Base-by-base conservation (phyloP, 495 filamentous ascomycete species). In the Penicillium atrosanguineum region DNA sequence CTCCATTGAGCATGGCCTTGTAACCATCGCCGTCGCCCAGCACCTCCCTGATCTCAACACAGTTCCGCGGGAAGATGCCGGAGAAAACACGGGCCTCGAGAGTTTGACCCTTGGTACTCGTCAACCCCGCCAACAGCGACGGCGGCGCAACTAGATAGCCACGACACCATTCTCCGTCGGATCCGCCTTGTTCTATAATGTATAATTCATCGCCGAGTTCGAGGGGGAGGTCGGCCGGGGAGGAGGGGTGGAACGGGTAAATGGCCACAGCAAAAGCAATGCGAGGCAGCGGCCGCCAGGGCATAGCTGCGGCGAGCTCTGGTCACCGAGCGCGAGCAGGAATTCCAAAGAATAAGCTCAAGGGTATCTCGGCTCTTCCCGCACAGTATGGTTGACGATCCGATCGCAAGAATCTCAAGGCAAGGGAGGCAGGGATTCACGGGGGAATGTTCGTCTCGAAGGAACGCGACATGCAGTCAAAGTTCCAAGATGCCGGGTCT, bases 151-250 rank as follows among this genome's bases (percentile, higher is more conserved):
- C 86, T 43, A 98, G 80, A 72, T 98, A 98, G 38, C 94, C 94
- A 15, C 94, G 86, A 63, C 89, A 91, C 95, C 95, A 98, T 63
- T 90, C 81, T 56, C 86, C 88, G 71, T 95, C 81, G 20, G 69
- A 71, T 4, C 91, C 92, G n/a, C 87, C 86, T 70, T 96, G 90
- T 74, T 98, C 94, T 64, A 98, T 96, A 50, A 98, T 95, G 72
- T 98, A 98, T 47, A 98, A 78, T 70, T 97, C 94, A 79, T 98
- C 94, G 65, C 94, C 94, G 25, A 98, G 86, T 71, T 98, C 91
- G 62, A 98, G 83, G 14, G 94, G 93, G n/a, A 98, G 84, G 70
- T 98, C 94, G 61, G 89, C 89, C 26, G 92, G 85, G 52, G 84
- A 87, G 29, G 87, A 86, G 44, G 94, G 87, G 52, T 85, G 81